Evolutionary conservation across 768 basidiomycete genomes (phyloP).

Genomic region (Leccinellum rugosiceps): DNA sequence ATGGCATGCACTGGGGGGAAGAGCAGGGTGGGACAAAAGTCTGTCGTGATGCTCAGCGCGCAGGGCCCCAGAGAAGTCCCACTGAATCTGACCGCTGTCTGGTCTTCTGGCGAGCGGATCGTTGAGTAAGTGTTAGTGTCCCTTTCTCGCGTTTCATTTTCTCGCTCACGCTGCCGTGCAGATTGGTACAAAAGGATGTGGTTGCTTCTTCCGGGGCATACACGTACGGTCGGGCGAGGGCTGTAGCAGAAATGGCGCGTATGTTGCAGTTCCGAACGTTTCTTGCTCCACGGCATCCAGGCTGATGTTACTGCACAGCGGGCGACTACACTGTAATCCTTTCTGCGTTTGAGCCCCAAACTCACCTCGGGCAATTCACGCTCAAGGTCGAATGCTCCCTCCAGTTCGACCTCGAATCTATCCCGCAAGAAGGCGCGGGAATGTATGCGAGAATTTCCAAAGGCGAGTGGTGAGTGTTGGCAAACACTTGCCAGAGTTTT

Average conservation of each 20-base stretch:
- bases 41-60: slow-evolving; percentile 42
- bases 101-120: slow-evolving; percentile 73
- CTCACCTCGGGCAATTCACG: slow-evolving; percentile 60
- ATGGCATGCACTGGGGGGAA: slow-evolving; percentile 5
- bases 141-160: not conserved
- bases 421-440: slow-evolving; percentile 87
- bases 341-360: slow-evolving; percentile 75
- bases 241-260: slow-evolving; percentile 55
- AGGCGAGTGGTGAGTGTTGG: slow-evolving; percentile 68
- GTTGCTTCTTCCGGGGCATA: slow-evolving; percentile 77
- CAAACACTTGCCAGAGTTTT: not conserved
- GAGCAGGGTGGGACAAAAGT: slow-evolving; percentile 29
- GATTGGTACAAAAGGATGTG: slow-evolving; percentile 64
- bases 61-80: slow-evolving; percentile 65
- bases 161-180: slow-evolving; percentile 18
- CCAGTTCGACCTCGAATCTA: slow-evolving; percentile 58
- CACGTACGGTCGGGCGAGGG: slow-evolving; percentile 67
- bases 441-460: slow-evolving; percentile 71
- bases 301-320: slow-evolving; percentile 18
- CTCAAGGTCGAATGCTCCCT: slow-evolving; percentile 61
- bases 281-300: not conserved
- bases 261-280: slow-evolving; percentile 12
- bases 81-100: slow-evolving; percentile 68
- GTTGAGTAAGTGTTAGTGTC: slow-evolving; percentile 56
- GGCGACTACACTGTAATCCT: slow-evolving; percentile 83